These are phyloP conservation scores for Aspergillus brasiliensis DNA, from an alignment of 2,329 filamentous ascomycete genomes.

Conservation along the genomic window DNA sequence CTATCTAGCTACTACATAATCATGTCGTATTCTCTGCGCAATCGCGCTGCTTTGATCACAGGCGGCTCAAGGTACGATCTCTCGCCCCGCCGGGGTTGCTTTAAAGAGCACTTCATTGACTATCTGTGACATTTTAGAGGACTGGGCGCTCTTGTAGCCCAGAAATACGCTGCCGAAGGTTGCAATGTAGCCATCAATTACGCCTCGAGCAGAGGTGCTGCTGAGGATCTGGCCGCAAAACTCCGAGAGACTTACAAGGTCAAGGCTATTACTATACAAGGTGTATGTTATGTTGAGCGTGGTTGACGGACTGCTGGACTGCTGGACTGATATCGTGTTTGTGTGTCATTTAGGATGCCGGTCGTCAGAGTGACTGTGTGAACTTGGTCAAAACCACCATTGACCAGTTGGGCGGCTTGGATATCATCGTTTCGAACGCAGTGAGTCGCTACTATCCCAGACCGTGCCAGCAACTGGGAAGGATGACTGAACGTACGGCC, in stretches of 20 bases:
- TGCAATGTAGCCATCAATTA: constrained; percentile 76
- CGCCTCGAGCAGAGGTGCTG: constrained; percentile 61
- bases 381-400: constrained; percentile 62
- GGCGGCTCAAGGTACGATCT: constrained; percentile 61
- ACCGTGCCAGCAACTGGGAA: background rate
- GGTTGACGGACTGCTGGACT: background rate
- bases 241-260: constrained; percentile 55
- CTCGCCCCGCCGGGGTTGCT: too few species aligned
- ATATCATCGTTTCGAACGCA: constrained; percentile 76
- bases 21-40: constrained; percentile 65
- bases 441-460: constrained; percentile 37
- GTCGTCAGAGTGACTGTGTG: constrained; percentile 59
- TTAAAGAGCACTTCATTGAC: too few species aligned
- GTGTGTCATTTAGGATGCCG: constrained; percentile 56
- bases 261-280: constrained; percentile 61
- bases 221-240: constrained; percentile 59
- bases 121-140: constrained; percentile 52
- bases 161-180: constrained; percentile 68
- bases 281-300: constrained; percentile 48
- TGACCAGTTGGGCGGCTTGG: constrained; percentile 66
- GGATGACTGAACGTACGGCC: constrained; percentile 1
- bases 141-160: constrained; percentile 68
- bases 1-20: constrained; percentile 39
- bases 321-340: constrained; percentile 4
- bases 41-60: constrained; percentile 65